Evolutionary conservation across 1,284 basidiomycete species (phyloP), one percentile per base, ranked within the genome.

Genomic region (Leccinum subrobustum): DNA sequence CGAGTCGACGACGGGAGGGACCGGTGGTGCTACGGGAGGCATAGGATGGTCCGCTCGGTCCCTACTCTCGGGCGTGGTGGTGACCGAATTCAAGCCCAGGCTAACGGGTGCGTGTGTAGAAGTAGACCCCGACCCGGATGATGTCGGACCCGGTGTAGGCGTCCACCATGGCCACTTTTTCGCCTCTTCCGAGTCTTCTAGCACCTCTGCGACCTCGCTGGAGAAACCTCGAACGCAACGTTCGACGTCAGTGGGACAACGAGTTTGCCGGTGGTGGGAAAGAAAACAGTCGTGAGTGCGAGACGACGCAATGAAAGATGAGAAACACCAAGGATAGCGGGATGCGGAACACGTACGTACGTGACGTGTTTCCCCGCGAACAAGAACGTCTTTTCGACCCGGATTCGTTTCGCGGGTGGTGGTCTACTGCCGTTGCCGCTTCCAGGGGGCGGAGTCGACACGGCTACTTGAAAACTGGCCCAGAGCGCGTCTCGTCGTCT

Each of bases 361-460:
- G 79, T 76, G 53, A 89, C 79, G 37, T 86, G 82, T 65, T 92
- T 86, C 20, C 91, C 91, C 1, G 90, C 91, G 67, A 88, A 93
- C 35, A 83, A 73, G 71, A 86, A 89, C 54, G 78, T 80, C 68
- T 85, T 89, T 68, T 86, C 81, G 52, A 93, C 77, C 71, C 85
- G 88, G 48, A 93, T 79, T 65, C 78, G 77, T 59, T 78, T 81
- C 63, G 65, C 66, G 9, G 63, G 33, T 35, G 33, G 33, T 35
- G 31, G 31, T 31, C 0, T 27, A 6, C 64, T 57, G 3, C 0
- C 27, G 3, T 18, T 51, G 5, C 6, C 50, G 27, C 7, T 35
- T 3, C 42, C 14, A 35, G 59, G n/a, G 2, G 51, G 27, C 11
- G 70, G 61, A 4, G 73, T 67, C 0, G 75, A 62, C 23, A 83